Percentiles rank a stretch among this genome's conserved stretches.
phyloP scores from a whole-genome alignment of 805 yeast species.

The Priceomyces carsonii region DNA sequence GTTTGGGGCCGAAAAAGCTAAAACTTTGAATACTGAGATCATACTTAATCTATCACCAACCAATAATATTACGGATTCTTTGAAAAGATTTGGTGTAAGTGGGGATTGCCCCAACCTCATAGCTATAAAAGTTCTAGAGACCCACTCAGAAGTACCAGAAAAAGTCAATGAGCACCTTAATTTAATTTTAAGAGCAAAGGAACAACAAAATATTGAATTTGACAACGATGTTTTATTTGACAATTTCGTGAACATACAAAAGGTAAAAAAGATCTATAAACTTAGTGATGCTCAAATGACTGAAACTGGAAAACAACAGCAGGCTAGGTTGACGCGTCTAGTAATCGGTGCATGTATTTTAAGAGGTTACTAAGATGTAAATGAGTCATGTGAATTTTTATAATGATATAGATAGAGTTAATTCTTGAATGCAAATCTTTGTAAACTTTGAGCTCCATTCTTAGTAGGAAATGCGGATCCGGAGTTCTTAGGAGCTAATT shows the following conservation, averaged over 20 bases:
- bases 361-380: conserved; percentile 47
- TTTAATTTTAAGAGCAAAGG: conserved; percentile 13
- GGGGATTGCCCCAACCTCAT: conserved; percentile 46
- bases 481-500: no score
- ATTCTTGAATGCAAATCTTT: conserved; percentile 19
- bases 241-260: conserved; percentile 22
- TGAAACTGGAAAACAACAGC: conserved; percentile 13
- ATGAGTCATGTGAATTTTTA: no score
- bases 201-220: conserved; percentile 13
- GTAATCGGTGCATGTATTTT: conserved; percentile 49
- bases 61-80: conserved; percentile 70
- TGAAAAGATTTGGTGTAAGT: conserved; percentile 69
- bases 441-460: no score
- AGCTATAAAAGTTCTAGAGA: conserved; percentile 48
- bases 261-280: conserved; percentile 38
- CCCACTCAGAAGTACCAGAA: conserved; percentile 10
- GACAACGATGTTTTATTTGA: conserved; percentile 23
- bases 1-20: conserved; percentile 56
- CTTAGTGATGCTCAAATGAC: conserved; percentile 29
- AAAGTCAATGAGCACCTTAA: conserved; percentile 36
- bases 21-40: conserved; percentile 69
- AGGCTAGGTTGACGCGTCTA: conserved; percentile 36
- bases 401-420: no score
- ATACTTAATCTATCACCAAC: conserved; percentile 69
- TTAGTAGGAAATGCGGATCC: no score